Conservation (phyloP, 2,329 filamentous ascomycete genomes). For the Lachnellula occidentalis region DNA sequence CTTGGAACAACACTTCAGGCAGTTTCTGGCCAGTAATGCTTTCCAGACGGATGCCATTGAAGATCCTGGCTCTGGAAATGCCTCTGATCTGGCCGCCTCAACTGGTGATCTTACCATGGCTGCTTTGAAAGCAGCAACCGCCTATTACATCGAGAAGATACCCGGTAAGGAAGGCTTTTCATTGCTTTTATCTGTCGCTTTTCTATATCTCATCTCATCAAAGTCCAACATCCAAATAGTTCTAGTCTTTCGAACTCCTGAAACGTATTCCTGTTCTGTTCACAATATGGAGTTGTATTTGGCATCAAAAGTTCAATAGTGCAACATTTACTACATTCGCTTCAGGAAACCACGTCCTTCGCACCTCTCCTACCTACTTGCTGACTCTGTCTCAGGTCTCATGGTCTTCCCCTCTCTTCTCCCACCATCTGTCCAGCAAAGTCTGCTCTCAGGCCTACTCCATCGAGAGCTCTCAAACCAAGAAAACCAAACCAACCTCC, state of each 20-base stretch:
- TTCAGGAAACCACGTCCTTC: constrained; percentile 10
- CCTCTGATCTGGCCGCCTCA: neutral
- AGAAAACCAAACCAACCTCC: constrained; percentile 81
- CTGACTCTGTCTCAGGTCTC: constrained; percentile 54
- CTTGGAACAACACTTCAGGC: neutral
- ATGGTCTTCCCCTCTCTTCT: constrained; percentile 71
- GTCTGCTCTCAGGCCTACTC: constrained; percentile 67
- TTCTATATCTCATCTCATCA: neutral
- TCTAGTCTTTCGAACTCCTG: no score
- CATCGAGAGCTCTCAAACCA: constrained; percentile 72
- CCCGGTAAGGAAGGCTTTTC: constrained; percentile 48
- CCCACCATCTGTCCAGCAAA: constrained; percentile 60
- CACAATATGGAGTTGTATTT: no score
- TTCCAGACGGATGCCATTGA: neutral
- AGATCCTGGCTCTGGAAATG: no score
- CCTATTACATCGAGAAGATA: constrained; percentile 61
- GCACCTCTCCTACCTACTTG: constrained; percentile 1
- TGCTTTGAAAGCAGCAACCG: neutral
- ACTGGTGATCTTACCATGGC: neutral
- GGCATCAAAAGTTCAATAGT: neutral
- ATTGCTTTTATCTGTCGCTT: neutral
- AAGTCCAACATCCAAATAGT: no score
- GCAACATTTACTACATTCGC: neutral
- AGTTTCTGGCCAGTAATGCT: neutral
- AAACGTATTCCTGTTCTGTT: no score